A percentile compares a stretch with the other conserved stretches of the same genome.
phyloP scores from a whole-genome alignment of 1,139 yeast genomes.

The Pneumocystis jirovecii region DNA sequence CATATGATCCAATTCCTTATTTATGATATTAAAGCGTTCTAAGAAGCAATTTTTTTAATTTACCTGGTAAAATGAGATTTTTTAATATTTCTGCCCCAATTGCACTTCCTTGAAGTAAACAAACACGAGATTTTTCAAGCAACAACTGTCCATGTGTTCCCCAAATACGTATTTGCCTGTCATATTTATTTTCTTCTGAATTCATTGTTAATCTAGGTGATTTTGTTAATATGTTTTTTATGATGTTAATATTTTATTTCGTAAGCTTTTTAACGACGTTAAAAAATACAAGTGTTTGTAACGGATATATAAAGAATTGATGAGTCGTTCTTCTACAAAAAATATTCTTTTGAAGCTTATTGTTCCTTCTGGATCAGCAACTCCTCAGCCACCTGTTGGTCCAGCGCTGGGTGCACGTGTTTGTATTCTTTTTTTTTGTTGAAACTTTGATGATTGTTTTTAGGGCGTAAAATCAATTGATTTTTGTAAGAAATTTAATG shows the following conservation, averaged over 20 bases:
- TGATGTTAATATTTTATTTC: neutral
- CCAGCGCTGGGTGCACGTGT: slow-evolving; percentile 90
- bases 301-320: neutral
- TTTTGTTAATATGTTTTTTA: neutral
- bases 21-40: slow-evolving; percentile 8
- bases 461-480: slow-evolving; percentile 93
- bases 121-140: slow-evolving; percentile 44
- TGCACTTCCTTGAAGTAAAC: slow-evolving; percentile 46
- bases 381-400: slow-evolving; percentile 98
- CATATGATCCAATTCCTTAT: slow-evolving; percentile 39
- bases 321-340: neutral
- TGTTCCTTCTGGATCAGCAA: slow-evolving; percentile 48
- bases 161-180: slow-evolving; percentile 85
- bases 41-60: neutral
- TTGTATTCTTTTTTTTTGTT: neutral
- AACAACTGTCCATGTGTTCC: slow-evolving; percentile 57
- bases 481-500: slow-evolving; percentile 48
- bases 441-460: neutral
- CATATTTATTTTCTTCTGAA: slow-evolving; percentile 35
- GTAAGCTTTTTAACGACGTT: neutral
- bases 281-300: neutral
- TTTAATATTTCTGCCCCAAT: slow-evolving; percentile 59
- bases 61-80: slow-evolving; percentile 67
- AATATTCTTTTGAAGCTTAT: neutral
- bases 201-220: neutral